Base-by-base conservation (phyloP, 306 rosid species). In the Quercus aquifolioides region DNA sequence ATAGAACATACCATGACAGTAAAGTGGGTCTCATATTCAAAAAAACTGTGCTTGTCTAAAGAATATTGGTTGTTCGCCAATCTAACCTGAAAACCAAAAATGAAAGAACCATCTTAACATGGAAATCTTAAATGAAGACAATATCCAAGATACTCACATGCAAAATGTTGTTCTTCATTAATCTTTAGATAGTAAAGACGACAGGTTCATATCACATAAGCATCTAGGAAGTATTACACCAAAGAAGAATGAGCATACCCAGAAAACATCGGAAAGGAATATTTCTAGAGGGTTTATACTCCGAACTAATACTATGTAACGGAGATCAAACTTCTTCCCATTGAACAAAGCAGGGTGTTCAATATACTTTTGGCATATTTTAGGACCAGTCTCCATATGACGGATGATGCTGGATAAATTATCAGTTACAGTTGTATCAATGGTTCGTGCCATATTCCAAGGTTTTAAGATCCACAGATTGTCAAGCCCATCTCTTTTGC, bases 371-470 rank as follows among this genome's bases (percentile, higher is more conserved):
- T 95, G 99, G 82, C 99, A 95, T 78, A 92, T 95, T 83, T 92
- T 92, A 41, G 98, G 97, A 67, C 99, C 99, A 80, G 99, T 91
- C 84, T 95, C 97, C 96, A 95, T 90, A 78, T 91, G 94, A 78
- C 96, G 92, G 85, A 92, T 91, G 65, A 92, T 90, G 18, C 97
- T 88, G 63, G 92, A 79, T 80, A 90, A 86, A 84, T 87, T 86
- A 88, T 91, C 95, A 56, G 96, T 92, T 54, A 92, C 97, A 49
- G 98, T 80, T 28, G 99, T 95, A 84, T 95, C 99, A 71, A 95
- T 95, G 55, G 99, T 95, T 20, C 98, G 89, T 80, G 98, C 99
- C 99, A 95, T 95, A 84, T 95, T 95, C 99, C 99, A 95, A 19
- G 99, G 99, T 86, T 92, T 95, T 78, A 92, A 78, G 88, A 95